Base-by-base conservation (phyloP, 306 rosid genomes). In the Lathyrus aphaca region DNA sequence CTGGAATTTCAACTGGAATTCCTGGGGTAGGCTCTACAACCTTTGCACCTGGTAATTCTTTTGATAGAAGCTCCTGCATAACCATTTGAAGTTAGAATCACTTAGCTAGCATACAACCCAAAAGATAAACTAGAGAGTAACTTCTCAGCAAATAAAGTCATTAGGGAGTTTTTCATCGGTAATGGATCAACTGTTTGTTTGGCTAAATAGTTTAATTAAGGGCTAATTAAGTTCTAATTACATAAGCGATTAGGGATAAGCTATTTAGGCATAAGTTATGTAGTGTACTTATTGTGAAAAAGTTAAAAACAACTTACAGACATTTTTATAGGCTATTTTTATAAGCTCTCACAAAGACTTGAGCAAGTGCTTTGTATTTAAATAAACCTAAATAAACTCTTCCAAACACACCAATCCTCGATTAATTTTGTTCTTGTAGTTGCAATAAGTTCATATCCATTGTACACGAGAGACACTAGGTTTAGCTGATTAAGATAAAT, bases 1-100 rank as follows among this genome's bases (percentile, higher is more conserved):
- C 64, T 12, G 73, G 75, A 58, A 93, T 77, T 71, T 86, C 82
- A 15, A 93, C 74, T 0, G 97, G 86, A 3, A 84, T 76, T 18
- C 96, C 97, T 61, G 96, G 94, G 43, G 77, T 72, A 61, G 90
- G 90, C 64, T 81, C 91, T 30, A 90, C 43, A 37, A 93, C 83
- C 69, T 70, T 78, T 10, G 81, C 90, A 16, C 69, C 87, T 61
- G 94, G 88, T 45, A 88, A 72, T 71, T 88, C 97, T 81, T 85
- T 87, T 40, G 87, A 82, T 79, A 93, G 35, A 11, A 93, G 86
- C 68, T 86, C 95, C 98, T 88, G 88, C 86, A 81, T 13, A 38
- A 78, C 61, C 80, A 74, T 64, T 78, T 75, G 72, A 73, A 72
- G 30, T 54, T 43, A 53, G 72, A 63, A 56, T 68, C 69, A 39